A percentile compares a stretch with the other conserved stretches of the same genome.
phyloP scores from a whole-genome alignment of 2,329 filamentous ascomycete genomes.

The Penicillium sp. region DNA sequence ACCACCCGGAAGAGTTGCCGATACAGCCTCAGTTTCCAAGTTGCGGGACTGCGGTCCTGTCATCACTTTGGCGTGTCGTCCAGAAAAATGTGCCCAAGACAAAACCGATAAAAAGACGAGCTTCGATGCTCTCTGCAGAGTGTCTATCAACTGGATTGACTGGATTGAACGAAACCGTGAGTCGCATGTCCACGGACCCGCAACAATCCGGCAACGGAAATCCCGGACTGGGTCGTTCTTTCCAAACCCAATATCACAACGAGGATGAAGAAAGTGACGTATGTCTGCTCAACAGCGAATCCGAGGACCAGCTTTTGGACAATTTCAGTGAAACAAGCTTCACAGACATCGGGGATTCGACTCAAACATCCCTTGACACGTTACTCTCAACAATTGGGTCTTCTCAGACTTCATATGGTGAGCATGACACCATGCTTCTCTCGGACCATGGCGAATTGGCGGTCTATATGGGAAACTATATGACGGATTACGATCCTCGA shows the following conservation, averaged over 20 bases:
- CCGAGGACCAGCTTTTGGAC: conserved; percentile 9
- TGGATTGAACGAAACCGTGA: not conserved
- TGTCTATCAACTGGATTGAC: not conserved
- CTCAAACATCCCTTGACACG: conserved; percentile 9
- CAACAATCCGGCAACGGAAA: not conserved
- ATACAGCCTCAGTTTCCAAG: not conserved
- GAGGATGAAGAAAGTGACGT: not conserved
- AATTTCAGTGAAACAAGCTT: conserved; percentile 12
- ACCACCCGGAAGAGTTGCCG: not conserved
- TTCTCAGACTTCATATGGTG: not conserved
- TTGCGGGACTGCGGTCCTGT: conserved; percentile 23
- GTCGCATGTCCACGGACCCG: not conserved
- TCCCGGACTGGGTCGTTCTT: not conserved
- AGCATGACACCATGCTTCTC: not conserved
- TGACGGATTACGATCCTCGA: not conserved
- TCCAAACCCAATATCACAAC: no score
- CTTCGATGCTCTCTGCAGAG: not conserved
- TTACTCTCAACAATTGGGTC: not conserved
- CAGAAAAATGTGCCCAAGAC: conserved; percentile 26
- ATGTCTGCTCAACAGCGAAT: not conserved
- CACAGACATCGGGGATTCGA: conserved; percentile 9
- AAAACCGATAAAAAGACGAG: conserved; percentile 6
- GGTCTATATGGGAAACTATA: not conserved
- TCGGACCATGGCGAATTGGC: not conserved
- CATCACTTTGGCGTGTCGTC: conserved; percentile 33